Base-by-base conservation (phyloP, 257 asterid genomes). In the Salvia miltiorrhiza region DNA sequence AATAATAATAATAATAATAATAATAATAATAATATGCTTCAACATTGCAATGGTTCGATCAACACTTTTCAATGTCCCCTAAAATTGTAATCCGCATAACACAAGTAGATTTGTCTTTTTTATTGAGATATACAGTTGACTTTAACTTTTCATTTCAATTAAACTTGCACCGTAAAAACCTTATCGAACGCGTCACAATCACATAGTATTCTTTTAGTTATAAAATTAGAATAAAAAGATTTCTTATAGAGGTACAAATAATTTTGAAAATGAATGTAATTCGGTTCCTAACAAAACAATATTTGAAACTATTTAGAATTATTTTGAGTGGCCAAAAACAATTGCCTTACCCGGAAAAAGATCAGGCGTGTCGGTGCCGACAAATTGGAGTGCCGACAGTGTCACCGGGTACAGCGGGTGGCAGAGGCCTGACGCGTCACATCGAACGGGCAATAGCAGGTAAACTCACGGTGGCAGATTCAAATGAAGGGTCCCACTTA, bases 341-440 rank as follows among this genome's bases (percentile, higher is more conserved):
- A 32, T 53, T 24, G 39, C 16, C 20, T 77, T 6, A 67, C 84
- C 84, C 82, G 80, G 87, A 69, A 67, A 64, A 41, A 50, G 40
- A 33, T 49, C 24, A 69, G 70, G 70, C 78, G 77, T 67, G 89
- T 85, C 87, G 90, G 91, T 85, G 85, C 87, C 89, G 90, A 87
- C 89, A 81, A 67, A 7, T 5, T 40, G 44, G 52, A 49, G 21
- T 63, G 75, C 89, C 86, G 91, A 85, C 90, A 84, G 62, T 16
- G 40, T 30, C 0, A 84, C 87, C 84, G 84, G 85, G 11, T 61
- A 63, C 56, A 82, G 10, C 79, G 56, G 82, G 84, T 78, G 56
- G 62, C 73, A 44, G 37, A 13, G 57, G 68, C 11, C 72, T 19
- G 76, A 65, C 81, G 75, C 76, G 35, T 30, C 72, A 58, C 32